A percentile compares a stretch with the other conserved stretches of the same genome.
phyloP scores from a whole-genome alignment of 495 filamentous ascomycete species.

The Chaetomium cochliodes region DNA sequence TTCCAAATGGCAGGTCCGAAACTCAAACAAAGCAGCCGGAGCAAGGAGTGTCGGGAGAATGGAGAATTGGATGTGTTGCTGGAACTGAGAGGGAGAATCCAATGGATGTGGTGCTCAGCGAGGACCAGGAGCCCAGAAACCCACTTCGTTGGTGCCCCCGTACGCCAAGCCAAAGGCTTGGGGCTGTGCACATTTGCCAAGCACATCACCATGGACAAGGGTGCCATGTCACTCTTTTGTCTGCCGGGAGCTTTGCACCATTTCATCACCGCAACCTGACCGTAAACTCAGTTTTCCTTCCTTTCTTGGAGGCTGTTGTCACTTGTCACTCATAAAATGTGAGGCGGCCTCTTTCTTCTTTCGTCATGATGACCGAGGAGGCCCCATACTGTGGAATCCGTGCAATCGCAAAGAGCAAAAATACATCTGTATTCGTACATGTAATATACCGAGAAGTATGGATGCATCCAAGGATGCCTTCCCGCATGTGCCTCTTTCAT shows the following conservation, averaged over 20 bases:
- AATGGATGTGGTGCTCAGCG: not conserved
- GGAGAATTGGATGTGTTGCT: not conserved
- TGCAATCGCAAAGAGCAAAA: too few species aligned
- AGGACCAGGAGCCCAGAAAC: too few species aligned
- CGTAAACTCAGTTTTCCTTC: not conserved
- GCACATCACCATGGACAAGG: not conserved
- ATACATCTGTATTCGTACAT: not conserved
- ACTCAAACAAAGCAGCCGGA: not conserved
- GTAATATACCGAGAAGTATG: not conserved
- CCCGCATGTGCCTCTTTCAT: not conserved
- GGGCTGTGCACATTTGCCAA: slow-evolving; percentile 6
- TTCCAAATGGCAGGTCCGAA: not conserved
- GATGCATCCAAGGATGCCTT: not conserved
- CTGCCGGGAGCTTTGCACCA: too few species aligned
- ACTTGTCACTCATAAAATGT: not conserved
- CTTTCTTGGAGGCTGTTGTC: slow-evolving; percentile 4
- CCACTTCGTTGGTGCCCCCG: not conserved
- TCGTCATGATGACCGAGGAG: too few species aligned
- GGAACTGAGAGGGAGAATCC: not conserved
- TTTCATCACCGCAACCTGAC: too few species aligned
- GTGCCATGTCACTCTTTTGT: too few species aligned
- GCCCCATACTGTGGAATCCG: too few species aligned
- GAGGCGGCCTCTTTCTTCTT: too few species aligned
- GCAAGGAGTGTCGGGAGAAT: not conserved
- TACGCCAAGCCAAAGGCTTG: not conserved